Percentiles rank a stretch among this genome's conserved stretches.
Conservation (phyloP, 2,329 filamentous ascomycete genomes). For the Albophoma yamanashiensis region DNA sequence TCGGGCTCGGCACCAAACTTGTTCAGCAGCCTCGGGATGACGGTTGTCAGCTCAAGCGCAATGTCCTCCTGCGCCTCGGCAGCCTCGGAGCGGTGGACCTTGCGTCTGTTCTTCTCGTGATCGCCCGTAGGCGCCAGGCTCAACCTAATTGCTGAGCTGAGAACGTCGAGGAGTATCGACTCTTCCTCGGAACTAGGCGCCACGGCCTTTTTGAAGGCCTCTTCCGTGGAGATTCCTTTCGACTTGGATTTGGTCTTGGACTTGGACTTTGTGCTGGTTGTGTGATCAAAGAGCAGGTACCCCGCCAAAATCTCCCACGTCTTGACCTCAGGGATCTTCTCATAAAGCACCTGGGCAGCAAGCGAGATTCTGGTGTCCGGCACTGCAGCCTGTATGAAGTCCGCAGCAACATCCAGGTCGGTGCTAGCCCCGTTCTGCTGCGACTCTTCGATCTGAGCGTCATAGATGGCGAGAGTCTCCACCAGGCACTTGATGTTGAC, state of each 20-base stretch:
- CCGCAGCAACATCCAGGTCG: slow-evolving; percentile 38
- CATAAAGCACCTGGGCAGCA: slow-evolving; percentile 76
- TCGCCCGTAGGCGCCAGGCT: slow-evolving; percentile 58
- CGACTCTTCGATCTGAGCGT: slow-evolving; percentile 54
- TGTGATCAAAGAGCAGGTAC: slow-evolving; percentile 89
- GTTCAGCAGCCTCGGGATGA: slow-evolving; percentile 78
- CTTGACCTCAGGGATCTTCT: slow-evolving; percentile 67
- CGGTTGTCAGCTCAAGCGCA: slow-evolving; percentile 63
- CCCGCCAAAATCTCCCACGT: slow-evolving; percentile 85
- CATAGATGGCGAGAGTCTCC: slow-evolving; percentile 73
- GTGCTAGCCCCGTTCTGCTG: slow-evolving; percentile 32
- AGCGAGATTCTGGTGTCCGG: slow-evolving; percentile 76
- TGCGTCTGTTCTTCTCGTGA: slow-evolving; percentile 48
- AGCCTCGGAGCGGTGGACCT: slow-evolving; percentile 49
- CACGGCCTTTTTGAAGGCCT: slow-evolving; percentile 58
- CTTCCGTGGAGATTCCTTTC: slow-evolving; percentile 38
- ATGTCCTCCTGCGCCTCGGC: slow-evolving; percentile 66
- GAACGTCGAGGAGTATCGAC: slow-evolving; percentile 72
- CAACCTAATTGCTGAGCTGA: slow-evolving; percentile 72
- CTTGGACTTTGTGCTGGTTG: slow-evolving; percentile 45
- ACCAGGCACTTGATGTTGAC: slow-evolving; percentile 84
- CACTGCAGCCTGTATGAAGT: slow-evolving; percentile 50
- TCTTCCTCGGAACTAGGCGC: slow-evolving; percentile 71
- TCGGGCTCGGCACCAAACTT: slow-evolving; percentile 88
- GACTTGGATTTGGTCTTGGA: slow-evolving; percentile 37